Evolutionary conservation across 441 rosid genomes (phyloP), one percentile per base, ranked within the genome.

Genomic region (Brassica hybrid): DNA sequence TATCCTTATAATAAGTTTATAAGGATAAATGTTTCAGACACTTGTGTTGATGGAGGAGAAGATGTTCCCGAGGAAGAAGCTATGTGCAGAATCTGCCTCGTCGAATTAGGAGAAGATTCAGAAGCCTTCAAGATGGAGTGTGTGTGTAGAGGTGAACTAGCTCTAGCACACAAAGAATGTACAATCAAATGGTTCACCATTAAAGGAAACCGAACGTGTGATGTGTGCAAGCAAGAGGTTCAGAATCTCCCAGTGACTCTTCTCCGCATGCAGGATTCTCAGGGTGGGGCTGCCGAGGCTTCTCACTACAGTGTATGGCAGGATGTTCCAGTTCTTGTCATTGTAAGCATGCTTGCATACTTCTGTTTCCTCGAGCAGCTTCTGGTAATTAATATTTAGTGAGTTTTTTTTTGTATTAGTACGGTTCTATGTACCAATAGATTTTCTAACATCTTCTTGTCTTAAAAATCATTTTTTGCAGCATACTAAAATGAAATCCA

Each of bases 31-130:
- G 16, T 75, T 76, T 67, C 83, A 30, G 80, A 65, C 52, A 86
- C 83, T n/a, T n/a, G 99, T 69, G 91, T 65, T 65, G 80, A 86
- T 57, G 83, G 80, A 2, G 96, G 89, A 61, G 98, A 96, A 86
- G 96, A 96, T 82, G 95, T 96, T 69, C 89, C 92, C 3, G 97
- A 92, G 87, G 99, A 96, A 74, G 99, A 92, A 83, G 98, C 99
- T 57, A 90, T 96, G 61, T 96, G 98, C 76, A 85, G 99, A 80
- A 96, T 96, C 72, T 96, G 99, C 82, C 17, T 96, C 60, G 84
- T 90, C 34, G 99, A 94, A 65, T 72, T 96, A 25, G 87, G 94
- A 60, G 99, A 96, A 89, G 99, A 96, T 45, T 94, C 90, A 18
- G 98, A 96, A 80, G 92, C 99, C 18, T 84, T 96, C 21, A 96